A percentile compares a stretch with the other conserved stretches of the same genome.
These are phyloP conservation scores for Vigna angularis DNA, from an alignment of 306 rosid genomes.

Conservation along the genomic window DNA sequence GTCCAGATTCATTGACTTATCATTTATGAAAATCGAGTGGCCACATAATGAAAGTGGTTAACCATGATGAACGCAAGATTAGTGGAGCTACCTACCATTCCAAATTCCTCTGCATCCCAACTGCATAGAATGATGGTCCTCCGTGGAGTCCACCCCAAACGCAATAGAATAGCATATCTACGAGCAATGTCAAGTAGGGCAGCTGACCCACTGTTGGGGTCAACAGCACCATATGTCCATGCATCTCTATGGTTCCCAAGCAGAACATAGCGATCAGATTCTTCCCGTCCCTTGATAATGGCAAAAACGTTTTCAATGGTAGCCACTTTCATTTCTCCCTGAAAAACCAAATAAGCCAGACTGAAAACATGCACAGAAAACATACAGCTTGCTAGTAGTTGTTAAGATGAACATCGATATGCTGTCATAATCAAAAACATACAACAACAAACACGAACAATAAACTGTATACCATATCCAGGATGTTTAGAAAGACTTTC, in stretches of 20 bases:
- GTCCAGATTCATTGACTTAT: background rate
- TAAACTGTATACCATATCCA: background rate
- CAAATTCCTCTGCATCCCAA: slow-evolving; percentile 54
- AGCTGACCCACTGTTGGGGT: slow-evolving; percentile 88
- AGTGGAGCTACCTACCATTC: slow-evolving; percentile 42
- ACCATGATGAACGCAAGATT: background rate
- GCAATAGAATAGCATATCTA: slow-evolving; percentile 62
- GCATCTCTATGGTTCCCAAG: slow-evolving; percentile 95
- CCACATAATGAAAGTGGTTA: slow-evolving; percentile 15
- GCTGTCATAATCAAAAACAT: background rate
- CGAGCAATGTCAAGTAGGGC: slow-evolving; percentile 81
- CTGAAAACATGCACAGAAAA: slow-evolving; percentile 6
- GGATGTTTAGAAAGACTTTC: background rate
- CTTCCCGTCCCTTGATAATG: slow-evolving; percentile 68
- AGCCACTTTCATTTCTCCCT: slow-evolving; percentile 77
- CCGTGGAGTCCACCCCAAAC: slow-evolving; percentile 70
- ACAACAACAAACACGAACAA: background rate
- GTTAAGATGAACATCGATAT: background rate
- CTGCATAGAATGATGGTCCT: slow-evolving; percentile 57
- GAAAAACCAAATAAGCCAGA: slow-evolving; percentile 8
- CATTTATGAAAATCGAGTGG: background rate
- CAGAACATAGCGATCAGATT: slow-evolving; percentile 79
- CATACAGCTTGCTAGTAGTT: background rate
- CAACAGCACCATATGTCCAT: slow-evolving; percentile 92
- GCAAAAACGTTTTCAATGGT: slow-evolving; percentile 70